Evolutionary conservation across 2,329 filamentous ascomycete species (phyloP).

Genomic region (Epichloe elymi): DNA sequence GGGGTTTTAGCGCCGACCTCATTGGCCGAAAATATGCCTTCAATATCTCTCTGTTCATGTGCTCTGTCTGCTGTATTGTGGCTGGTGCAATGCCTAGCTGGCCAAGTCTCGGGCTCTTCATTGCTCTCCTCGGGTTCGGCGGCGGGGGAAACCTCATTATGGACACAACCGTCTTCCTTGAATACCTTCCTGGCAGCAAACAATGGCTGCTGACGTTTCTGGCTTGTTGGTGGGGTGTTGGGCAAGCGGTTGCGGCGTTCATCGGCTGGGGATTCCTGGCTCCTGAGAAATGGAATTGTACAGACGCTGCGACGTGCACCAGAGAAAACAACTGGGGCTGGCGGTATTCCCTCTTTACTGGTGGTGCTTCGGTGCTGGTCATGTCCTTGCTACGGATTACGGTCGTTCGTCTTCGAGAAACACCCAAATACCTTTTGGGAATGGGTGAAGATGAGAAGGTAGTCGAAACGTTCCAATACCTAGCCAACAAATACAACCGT

Average conservation of each 20-base stretch:
- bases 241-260: slow-evolving; percentile 32
- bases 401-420: slow-evolving; percentile 32
- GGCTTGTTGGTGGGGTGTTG: slow-evolving; percentile 38
- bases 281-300: slow-evolving; percentile 33
- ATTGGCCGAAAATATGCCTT: slow-evolving; percentile 57
- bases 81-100: slow-evolving; percentile 57
- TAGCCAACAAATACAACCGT: slow-evolving; percentile 32
- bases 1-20: slow-evolving; percentile 54
- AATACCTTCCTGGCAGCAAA: slow-evolving; percentile 33
- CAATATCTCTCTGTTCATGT: slow-evolving; percentile 52
- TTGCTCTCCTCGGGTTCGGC: slow-evolving; percentile 50
- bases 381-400: slow-evolving; percentile 33
- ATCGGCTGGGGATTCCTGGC: slow-evolving; percentile 33
- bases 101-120: slow-evolving; percentile 49
- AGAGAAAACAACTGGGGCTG: slow-evolving; percentile 34
- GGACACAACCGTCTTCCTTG: slow-evolving; percentile 38
- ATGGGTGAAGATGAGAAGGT: slow-evolving; percentile 34
- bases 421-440: slow-evolving; percentile 34
- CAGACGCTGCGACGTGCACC: slow-evolving; percentile 30
- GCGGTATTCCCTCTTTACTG: slow-evolving; percentile 32
- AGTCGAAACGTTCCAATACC: slow-evolving; percentile 32
- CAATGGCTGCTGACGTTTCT: slow-evolving; percentile 34
- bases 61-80: slow-evolving; percentile 41
- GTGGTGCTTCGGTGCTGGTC: slow-evolving; percentile 30
- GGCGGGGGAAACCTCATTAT: slow-evolving; percentile 37